Conservation (phyloP, 331 rosid species). For the Telfairia occidentalis region DNA sequence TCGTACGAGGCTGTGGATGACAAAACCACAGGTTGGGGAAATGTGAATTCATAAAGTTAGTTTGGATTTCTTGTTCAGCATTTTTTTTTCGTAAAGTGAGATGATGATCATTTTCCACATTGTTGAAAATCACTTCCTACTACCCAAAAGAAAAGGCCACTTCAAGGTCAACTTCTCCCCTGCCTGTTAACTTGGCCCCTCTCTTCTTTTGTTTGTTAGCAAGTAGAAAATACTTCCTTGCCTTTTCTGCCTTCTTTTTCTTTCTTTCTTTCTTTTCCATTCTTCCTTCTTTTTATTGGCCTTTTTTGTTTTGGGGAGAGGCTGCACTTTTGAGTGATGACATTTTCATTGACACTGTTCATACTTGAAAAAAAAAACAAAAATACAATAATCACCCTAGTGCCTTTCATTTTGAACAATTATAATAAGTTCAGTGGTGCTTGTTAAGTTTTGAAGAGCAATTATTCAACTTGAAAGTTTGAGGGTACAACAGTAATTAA, state of each 20-base stretch:
- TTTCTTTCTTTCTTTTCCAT: background rate
- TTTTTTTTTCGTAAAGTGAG: background rate
- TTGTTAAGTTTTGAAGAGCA: background rate
- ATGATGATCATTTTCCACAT: background rate
- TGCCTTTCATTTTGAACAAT: background rate
- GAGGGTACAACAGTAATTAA: background rate
- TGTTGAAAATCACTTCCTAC: constrained; percentile 14
- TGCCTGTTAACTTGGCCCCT: constrained; percentile 3
- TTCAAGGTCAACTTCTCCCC: constrained; percentile 25
- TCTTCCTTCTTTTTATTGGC: constrained; percentile 9
- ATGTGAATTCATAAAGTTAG: background rate
- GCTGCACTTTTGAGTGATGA: constrained; percentile 33
- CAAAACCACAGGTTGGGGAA: constrained; percentile 33
- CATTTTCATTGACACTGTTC: constrained; percentile 25
- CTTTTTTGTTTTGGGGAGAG: background rate
- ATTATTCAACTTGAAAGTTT: background rate
- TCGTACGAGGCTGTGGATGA: constrained; percentile 38
- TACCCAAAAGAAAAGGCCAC: constrained; percentile 10
- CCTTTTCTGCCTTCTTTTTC: background rate
- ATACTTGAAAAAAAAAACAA: background rate
- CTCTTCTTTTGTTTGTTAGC: constrained; percentile 8
- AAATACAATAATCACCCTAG: background rate
- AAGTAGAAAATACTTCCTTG: background rate
- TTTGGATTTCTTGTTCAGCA: background rate
- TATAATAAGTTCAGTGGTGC: background rate